A percentile compares a stretch with the other conserved stretches of the same genome.
Conservation (phyloP, 257 asterid genomes). For the Plantago elongata region DNA sequence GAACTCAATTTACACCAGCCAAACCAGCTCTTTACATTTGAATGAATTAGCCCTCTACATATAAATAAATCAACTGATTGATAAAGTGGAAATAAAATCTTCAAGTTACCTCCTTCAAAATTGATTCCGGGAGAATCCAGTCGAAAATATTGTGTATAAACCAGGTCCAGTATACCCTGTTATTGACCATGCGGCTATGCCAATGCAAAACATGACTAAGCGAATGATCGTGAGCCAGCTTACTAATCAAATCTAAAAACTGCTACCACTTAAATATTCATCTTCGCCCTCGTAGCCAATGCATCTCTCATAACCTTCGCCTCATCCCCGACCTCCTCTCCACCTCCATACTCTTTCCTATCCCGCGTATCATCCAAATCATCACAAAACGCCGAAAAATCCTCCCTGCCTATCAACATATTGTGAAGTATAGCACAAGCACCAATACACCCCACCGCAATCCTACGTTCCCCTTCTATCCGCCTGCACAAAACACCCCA, state of each 20-base stretch:
- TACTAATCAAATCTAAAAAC: neutral
- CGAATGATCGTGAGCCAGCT: neutral
- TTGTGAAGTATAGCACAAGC: constrained; percentile 81
- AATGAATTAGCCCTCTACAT: constrained; percentile 4
- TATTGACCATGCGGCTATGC: too few species aligned
- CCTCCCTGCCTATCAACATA: constrained; percentile 77
- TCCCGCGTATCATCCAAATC: constrained; percentile 31
- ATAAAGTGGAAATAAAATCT: neutral
- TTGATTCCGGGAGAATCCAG: neutral
- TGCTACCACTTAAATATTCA: neutral
- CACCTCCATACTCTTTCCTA: constrained; percentile 23
- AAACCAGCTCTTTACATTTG: neutral
- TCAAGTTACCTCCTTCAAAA: constrained; percentile 13
- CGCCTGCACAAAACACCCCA: constrained; percentile 63
- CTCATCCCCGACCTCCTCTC: constrained; percentile 21
- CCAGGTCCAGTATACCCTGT: too few species aligned
- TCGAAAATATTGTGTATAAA: too few species aligned
- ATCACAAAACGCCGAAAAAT: constrained; percentile 57
- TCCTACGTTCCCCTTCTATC: constrained; percentile 42
- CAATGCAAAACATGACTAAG: too few species aligned
- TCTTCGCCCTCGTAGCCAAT: constrained; percentile 40
- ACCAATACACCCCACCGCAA: constrained; percentile 65
- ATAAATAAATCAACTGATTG: neutral
- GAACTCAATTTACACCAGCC: constrained; percentile 5
- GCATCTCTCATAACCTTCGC: constrained; percentile 41